phyloP scores from a whole-genome alignment of 495 filamentous ascomycete species.

The Mycothermus thermophilus region DNA sequence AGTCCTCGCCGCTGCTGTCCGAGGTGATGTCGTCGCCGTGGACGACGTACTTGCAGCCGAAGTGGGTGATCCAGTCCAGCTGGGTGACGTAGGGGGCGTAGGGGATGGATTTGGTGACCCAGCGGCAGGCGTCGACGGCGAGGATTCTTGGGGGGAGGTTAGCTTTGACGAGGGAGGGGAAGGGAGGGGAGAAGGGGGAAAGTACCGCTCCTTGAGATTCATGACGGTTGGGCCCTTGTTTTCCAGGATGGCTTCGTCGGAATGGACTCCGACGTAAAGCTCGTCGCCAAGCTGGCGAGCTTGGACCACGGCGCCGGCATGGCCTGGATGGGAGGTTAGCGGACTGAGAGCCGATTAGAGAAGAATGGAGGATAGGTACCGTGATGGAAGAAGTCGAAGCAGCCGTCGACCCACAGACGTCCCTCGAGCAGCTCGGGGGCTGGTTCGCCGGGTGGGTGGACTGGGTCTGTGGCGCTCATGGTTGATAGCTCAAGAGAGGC shows the following conservation, averaged over 20 bases:
- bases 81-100: constrained; percentile 90
- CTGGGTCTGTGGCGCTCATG: constrained; percentile 12
- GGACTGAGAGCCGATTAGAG: background rate
- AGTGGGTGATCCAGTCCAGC: constrained; percentile 84
- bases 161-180: constrained; percentile 6
- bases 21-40: constrained; percentile 97
- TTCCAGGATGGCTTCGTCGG: constrained; percentile 82
- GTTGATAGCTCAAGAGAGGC: background rate
- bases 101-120: constrained; percentile 71
- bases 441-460: constrained; percentile 22
- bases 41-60: constrained; percentile 86
- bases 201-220: constrained; percentile 73
- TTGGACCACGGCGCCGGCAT: constrained; percentile 94
- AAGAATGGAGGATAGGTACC: constrained; percentile 32
- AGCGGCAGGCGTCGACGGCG: constrained; percentile 87
- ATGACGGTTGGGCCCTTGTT: constrained; percentile 99
- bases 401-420: constrained; percentile 94
- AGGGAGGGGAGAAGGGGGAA: constrained; percentile 5
- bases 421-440: constrained; percentile 44
- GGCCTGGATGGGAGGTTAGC: constrained; percentile 39
- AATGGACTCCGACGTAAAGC: constrained; percentile 84
- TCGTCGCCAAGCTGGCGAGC: constrained; percentile 57
- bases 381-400: constrained; percentile 98
- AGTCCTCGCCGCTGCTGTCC: constrained; percentile 81
- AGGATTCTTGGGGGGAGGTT: constrained; percentile 37